Conservation (phyloP, 345 rosid genomes). For the Linum tenue region DNA sequence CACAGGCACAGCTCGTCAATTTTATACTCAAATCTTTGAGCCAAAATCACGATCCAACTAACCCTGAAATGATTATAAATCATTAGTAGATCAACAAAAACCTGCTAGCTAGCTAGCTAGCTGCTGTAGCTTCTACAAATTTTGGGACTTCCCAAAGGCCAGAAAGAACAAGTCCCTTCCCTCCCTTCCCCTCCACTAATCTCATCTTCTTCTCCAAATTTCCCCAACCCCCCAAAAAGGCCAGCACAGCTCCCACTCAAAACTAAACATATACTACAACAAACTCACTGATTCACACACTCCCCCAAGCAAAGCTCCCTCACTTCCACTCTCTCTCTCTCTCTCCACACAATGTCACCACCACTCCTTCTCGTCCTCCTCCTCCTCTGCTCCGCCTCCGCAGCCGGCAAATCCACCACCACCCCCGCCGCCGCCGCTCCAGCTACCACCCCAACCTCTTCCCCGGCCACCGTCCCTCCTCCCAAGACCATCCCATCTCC, state of each 20-base stretch:
- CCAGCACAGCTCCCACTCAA: background rate
- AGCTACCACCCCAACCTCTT: constrained; percentile 15
- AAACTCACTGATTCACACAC: background rate
- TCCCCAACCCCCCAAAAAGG: background rate
- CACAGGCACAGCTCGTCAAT: background rate
- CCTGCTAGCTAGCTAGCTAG: too few relatives aligned
- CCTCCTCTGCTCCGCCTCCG: constrained; percentile 11
- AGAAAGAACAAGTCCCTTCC: background rate
- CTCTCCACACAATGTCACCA: constrained; percentile 35
- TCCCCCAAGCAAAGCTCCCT: background rate
- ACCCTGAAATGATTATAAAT: background rate
- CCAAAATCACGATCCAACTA: background rate
- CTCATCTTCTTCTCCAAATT: background rate
- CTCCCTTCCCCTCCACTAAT: background rate
- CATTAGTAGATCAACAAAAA: background rate
- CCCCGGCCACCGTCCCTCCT: constrained; percentile 25
- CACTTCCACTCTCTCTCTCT: constrained; percentile 7
- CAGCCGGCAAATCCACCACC: constrained; percentile 15
- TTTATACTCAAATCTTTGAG: background rate
- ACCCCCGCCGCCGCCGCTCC: background rate
- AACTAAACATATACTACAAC: background rate
- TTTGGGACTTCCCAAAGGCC: background rate
- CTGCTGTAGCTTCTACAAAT: background rate
- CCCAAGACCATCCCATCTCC: constrained; percentile 22
- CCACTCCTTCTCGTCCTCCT: constrained; percentile 22